Conservation (phyloP, 2,329 filamentous ascomycete species). For the Cyphellophora europaea region DNA sequence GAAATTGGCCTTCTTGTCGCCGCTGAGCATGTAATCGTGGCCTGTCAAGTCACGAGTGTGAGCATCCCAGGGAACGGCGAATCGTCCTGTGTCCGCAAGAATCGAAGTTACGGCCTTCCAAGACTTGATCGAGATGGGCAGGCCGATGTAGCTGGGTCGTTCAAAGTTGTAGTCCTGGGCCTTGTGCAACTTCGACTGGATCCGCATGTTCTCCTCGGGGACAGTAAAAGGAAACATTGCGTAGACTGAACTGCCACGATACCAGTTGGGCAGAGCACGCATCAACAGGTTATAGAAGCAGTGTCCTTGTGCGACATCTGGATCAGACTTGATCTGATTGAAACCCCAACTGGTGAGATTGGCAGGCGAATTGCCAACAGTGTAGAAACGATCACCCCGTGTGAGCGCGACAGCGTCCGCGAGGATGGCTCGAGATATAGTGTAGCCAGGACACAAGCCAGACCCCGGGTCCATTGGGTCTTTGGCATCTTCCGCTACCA, state of each 20-base stretch:
- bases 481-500: slow-evolving; percentile 40
- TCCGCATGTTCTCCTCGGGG: slow-evolving; percentile 36
- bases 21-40: slow-evolving; percentile 39
- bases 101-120: slow-evolving; percentile 36
- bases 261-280: slow-evolving; percentile 40
- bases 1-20: slow-evolving; percentile 32
- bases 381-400: slow-evolving; percentile 38
- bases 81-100: slow-evolving; percentile 32
- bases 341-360: slow-evolving; percentile 38
- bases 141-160: slow-evolving; percentile 21
- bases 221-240: slow-evolving; percentile 41
- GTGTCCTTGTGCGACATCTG: slow-evolving; percentile 37
- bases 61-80: slow-evolving; percentile 35
- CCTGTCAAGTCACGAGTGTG: slow-evolving; percentile 28
- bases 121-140: slow-evolving; percentile 33
- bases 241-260: slow-evolving; percentile 38
- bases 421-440: slow-evolving; percentile 33
- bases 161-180: slow-evolving; percentile 33
- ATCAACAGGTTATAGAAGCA: slow-evolving; percentile 44
- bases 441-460: slow-evolving; percentile 30
- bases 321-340: slow-evolving; percentile 27
- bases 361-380: slow-evolving; percentile 34
- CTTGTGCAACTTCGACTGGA: slow-evolving; percentile 30
- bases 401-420: slow-evolving; percentile 39
- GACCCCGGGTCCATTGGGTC: slow-evolving; percentile 27